Evolutionary conservation across 2,329 filamentous ascomycete species (phyloP).

Genomic region (Tolypocladium cylindrosporum): DNA sequence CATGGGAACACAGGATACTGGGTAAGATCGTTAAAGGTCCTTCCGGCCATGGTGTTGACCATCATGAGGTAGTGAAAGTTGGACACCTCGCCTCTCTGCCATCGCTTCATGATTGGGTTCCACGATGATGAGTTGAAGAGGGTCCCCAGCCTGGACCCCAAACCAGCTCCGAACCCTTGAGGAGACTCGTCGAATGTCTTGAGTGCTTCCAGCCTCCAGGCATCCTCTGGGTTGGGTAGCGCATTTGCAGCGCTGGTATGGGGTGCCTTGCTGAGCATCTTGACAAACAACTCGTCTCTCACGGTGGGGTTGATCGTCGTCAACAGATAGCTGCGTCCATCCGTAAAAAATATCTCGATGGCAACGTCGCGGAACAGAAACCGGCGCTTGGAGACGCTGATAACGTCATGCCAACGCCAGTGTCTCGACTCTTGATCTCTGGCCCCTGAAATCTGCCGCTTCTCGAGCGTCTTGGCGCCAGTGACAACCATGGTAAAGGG

Average conservation of each 20-base stretch:
- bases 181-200: conserved; percentile 52
- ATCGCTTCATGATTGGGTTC: conserved; percentile 78
- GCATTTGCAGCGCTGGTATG: conserved; percentile 63
- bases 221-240: conserved; percentile 70
- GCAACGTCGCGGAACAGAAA: conserved; percentile 94
- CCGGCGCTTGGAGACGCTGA: conserved; percentile 89
- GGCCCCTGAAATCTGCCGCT: conserved; percentile 42
- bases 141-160: conserved; percentile 84
- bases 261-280: conserved; percentile 68
- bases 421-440: conserved; percentile 72
- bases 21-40: conserved; percentile 95
- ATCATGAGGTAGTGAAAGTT: conserved; percentile 99
- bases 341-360: conserved; percentile 95
- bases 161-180: conserved; percentile 60
- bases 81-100: conserved; percentile 90
- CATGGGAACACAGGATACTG: conserved; percentile 98
- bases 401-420: conserved; percentile 91
- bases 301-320: conserved; percentile 66
- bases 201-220: conserved; percentile 83
- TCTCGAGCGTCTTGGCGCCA: conserved; percentile 50
- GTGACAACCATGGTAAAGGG: conserved; percentile 92
- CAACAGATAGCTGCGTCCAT: conserved; percentile 87
- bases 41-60: conserved; percentile 91
- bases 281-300: conserved; percentile 72
- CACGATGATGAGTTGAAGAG: conserved; percentile 79